Percentiles rank a stretch among this genome's conserved stretches.
Evolutionary conservation across 345 rosid genomes (phyloP).

Genomic region (Pseudoturritis turrita): DNA sequence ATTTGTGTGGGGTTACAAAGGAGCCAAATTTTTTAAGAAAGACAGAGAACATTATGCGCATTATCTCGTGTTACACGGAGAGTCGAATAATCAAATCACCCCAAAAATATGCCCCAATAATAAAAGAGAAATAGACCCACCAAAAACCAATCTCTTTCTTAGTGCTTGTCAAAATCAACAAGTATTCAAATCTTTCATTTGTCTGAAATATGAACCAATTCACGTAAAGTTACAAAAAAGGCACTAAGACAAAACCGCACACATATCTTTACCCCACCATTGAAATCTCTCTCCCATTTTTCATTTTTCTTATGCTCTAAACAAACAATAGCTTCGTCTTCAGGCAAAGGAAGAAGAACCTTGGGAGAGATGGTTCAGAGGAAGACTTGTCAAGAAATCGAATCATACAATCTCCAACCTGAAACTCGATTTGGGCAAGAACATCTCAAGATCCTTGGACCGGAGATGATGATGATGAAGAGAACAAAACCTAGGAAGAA

Average conservation of each 20-base stretch:
- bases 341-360: constrained; percentile 20
- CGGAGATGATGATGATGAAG: constrained; percentile 79
- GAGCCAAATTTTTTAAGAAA: constrained; percentile 11
- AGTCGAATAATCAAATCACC: background rate
- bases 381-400: constrained; percentile 53
- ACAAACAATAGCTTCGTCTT: constrained; percentile 31
- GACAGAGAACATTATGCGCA: constrained; percentile 28
- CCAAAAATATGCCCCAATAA: constrained; percentile 3
- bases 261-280: constrained; percentile 26
- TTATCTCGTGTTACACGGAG: constrained; percentile 19
- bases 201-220: constrained; percentile 15
- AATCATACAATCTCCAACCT: constrained; percentile 44
- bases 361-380: constrained; percentile 68
- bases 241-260: constrained; percentile 29
- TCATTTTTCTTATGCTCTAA: constrained; percentile 1
- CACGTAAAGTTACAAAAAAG: constrained; percentile 28
- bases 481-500: constrained; percentile 55
- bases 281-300: background rate
- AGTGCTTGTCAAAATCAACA: constrained; percentile 28
- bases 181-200: constrained; percentile 24
- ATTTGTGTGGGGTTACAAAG: constrained; percentile 6
- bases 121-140: background rate
- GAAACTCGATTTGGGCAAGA: constrained; percentile 44
- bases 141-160: constrained; percentile 14
- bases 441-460: constrained; percentile 54